Conservation (phyloP, 768 basidiomycete genomes). For the Guyanaporus albipodus region DNA sequence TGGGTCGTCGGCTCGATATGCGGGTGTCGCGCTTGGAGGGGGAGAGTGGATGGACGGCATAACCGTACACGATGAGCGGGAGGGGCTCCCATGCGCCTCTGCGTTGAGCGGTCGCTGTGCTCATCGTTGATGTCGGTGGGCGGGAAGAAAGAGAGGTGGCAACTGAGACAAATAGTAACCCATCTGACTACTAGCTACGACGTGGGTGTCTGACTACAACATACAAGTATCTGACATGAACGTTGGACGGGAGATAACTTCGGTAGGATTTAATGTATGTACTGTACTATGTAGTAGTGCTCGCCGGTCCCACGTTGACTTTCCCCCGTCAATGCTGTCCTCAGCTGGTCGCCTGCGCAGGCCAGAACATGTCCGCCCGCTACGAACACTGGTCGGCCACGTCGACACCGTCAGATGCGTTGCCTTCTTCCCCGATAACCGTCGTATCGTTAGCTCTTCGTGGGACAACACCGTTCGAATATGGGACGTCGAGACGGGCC, state of each 20-base stretch:
- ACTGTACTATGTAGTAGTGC: neutral
- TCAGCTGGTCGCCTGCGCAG: slow-evolving; percentile 18
- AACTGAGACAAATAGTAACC: neutral
- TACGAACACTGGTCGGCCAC: slow-evolving; percentile 32
- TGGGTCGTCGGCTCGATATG: slow-evolving; percentile 41
- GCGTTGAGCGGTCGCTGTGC: slow-evolving; percentile 26
- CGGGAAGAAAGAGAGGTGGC: neutral
- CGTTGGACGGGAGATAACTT: no score
- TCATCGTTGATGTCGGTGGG: slow-evolving; percentile 8
- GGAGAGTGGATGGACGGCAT: slow-evolving; percentile 80
- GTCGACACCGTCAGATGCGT: slow-evolving; percentile 24
- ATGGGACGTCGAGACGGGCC: slow-evolving; percentile 24
- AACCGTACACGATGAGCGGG: slow-evolving; percentile 81
- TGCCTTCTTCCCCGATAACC: slow-evolving; percentile 29
- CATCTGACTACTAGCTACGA: no score
- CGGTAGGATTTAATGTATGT: no score
- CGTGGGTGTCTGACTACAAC: no score
- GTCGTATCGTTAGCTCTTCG: slow-evolving; percentile 22
- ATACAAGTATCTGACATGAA: no score
- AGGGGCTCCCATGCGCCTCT: slow-evolving; percentile 60
- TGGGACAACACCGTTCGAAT: slow-evolving; percentile 26
- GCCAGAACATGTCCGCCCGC: slow-evolving; percentile 24
- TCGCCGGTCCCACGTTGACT: neutral
- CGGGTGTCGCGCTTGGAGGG: slow-evolving; percentile 73
- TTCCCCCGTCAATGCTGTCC: slow-evolving; percentile 26